These are phyloP conservation scores for Diaporthe vexans DNA, from an alignment of 2,329 filamentous ascomycete genomes.

Conservation along the genomic window DNA sequence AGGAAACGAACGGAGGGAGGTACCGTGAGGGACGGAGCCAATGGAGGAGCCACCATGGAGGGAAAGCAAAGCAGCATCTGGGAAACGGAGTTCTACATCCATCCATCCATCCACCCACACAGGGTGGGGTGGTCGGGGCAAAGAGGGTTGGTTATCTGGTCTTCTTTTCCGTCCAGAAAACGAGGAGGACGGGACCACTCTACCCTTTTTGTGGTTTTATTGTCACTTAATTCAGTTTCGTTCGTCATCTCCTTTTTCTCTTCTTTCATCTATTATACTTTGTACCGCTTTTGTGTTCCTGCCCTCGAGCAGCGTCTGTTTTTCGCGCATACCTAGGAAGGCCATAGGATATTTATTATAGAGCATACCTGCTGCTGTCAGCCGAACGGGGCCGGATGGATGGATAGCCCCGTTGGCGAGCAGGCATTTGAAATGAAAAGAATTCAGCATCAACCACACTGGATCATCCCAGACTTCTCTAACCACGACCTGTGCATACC, in stretches of 20 bases:
- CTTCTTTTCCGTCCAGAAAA: too few species aligned
- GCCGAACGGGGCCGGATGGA: not conserved
- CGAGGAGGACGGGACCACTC: too few species aligned
- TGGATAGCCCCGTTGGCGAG: constrained; percentile 3
- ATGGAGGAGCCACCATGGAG: too few species aligned
- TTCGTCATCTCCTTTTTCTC: too few species aligned
- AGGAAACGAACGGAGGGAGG: too few species aligned
- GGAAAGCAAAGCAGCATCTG: constrained; percentile 17
- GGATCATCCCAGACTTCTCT: not conserved
- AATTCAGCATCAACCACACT: not conserved
- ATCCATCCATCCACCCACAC: constrained; percentile 12
- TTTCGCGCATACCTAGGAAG: constrained; percentile 23
- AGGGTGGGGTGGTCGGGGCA: too few species aligned
- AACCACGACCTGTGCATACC: not conserved
- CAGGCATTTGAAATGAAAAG: not conserved
- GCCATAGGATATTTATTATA: too few species aligned
- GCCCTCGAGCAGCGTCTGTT: constrained; percentile 18
- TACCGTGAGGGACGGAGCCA: too few species aligned
- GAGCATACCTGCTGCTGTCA: constrained; percentile 12
- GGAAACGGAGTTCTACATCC: constrained; percentile 21
- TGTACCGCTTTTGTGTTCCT: not conserved
- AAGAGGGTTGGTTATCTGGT: too few species aligned
- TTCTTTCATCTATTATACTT: not conserved
- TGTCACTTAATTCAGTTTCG: constrained; percentile 26
- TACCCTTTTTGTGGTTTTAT: too few species aligned